phyloP scores from a whole-genome alignment of 106 monocot species.

The Dioscorea alata region DNA sequence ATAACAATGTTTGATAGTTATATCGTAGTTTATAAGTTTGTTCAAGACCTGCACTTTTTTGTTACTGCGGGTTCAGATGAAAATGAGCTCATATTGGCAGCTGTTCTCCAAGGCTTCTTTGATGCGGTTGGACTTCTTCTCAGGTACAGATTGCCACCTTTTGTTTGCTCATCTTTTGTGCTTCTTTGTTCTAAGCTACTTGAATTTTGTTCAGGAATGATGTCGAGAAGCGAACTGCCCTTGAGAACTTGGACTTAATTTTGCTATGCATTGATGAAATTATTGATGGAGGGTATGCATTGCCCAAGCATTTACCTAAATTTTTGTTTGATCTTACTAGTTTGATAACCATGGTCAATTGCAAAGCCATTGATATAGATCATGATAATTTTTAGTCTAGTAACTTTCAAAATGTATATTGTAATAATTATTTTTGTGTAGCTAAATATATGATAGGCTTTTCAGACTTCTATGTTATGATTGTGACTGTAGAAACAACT shows the following conservation, averaged over 20 bases:
- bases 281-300: constrained; percentile 80
- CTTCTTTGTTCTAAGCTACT: background rate
- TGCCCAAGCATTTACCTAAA: too few species aligned
- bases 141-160: constrained; percentile 30
- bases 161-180: background rate
- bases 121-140: constrained; percentile 79
- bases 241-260: constrained; percentile 78
- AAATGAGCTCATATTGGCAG: constrained; percentile 80
- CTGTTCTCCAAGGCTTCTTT: constrained; percentile 83
- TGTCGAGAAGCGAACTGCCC: constrained; percentile 83
- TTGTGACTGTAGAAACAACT: too few species aligned
- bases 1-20: constrained; percentile 75
- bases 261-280: constrained; percentile 87
- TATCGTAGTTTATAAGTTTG: constrained; percentile 77
- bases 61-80: constrained; percentile 81
- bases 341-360: too few species aligned
- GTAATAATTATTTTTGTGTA: too few species aligned
- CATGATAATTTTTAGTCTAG: too few species aligned
- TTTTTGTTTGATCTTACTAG: too few species aligned
- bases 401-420: too few species aligned
- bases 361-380: too few species aligned
- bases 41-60: constrained; percentile 90
- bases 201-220: constrained; percentile 40
- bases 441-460: too few species aligned
- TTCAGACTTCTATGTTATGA: too few species aligned